Evolutionary conservation across 306 rosid genomes (phyloP), one percentile per base, ranked within the genome.

Genomic region (Acacia confusa): DNA sequence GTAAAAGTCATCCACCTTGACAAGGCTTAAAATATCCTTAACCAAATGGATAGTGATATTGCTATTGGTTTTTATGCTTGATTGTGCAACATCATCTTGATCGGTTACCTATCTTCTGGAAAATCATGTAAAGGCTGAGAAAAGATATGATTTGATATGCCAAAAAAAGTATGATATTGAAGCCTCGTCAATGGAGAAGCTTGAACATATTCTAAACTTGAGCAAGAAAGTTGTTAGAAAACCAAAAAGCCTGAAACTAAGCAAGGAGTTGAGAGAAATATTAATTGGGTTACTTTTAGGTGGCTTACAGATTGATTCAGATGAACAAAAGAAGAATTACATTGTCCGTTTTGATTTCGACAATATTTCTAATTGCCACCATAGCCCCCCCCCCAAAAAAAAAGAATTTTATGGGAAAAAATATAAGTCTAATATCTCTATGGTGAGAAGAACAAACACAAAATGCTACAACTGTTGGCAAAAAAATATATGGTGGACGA

Each of bases 201-300:
- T 95, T 78, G 93, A 95, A 34, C 85, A 83, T 84, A 80, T 93
- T 71, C 77, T 95, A 78, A 95, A 97, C 87, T 87, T 90, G 91
- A 91, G 86, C 71, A 88, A 85, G 86, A 88, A 84, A 81, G 73
- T 52, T 58, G 83, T 87, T 77, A 90, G 75, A 83, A 91, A 77
- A 58, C 95, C 92, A 70, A 63, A 71, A 69, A 91, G 88, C 89
- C 82, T 83, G 84, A 93, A 85, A 88, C 86, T 95, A 78, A 95
- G 92, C 87, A 90, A 90, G 77, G 97, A 93, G 52, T 97, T 92
- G 81, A 85, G 99, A 75, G 99, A 95, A 84, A 87, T 90, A 60
- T 88, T 93, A 80, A 88, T 95, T 75, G 97, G 99, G 77, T 67
- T 95, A 82, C 90, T 93, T 74, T 83, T 95, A 78, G 97, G 99